phyloP scores from a whole-genome alignment of 139 green algal species.

The Chlamydomonas incerta region DNA sequence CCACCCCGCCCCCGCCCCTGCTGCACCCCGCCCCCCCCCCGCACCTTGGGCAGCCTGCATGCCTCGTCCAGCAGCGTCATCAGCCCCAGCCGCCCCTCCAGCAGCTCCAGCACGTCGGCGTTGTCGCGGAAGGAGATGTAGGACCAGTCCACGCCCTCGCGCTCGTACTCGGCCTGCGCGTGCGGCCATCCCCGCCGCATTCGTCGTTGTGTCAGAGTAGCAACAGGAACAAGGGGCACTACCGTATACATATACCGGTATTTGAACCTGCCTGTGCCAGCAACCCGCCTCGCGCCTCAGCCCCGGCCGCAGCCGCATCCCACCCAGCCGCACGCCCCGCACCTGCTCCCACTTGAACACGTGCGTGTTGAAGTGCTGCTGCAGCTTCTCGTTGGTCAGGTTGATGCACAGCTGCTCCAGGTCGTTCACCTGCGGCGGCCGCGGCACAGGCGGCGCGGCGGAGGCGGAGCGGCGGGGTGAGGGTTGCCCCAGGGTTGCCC shows the following conservation, averaged over 20 bases:
- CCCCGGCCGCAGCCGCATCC: no score
- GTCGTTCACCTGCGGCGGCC: conserved; percentile 85
- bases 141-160: conserved; percentile 96
- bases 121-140: conserved; percentile 99
- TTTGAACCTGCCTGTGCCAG: no score
- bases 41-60: conserved; percentile 74
- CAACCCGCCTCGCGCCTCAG: no score
- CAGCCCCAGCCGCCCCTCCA: conserved; percentile 91
- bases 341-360: conserved; percentile 77
- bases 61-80: conserved; percentile 96
- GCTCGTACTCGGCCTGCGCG: conserved; percentile 97
- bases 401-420: conserved; percentile 94
- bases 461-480: no score
- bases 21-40: no score
- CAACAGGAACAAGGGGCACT: no score
- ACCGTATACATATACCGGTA: not conserved
- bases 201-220: no score
- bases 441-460: no score
- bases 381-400: conserved; percentile 84
- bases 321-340: not conserved
- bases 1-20: no score
- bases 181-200: no score
- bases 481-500: no score
- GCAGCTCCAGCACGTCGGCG: conserved; percentile 97
- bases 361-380: conserved; percentile 86